phyloP scores from a whole-genome alignment of 2,329 filamentous ascomycete genomes.

The Fonsecaea pugnacius region DNA sequence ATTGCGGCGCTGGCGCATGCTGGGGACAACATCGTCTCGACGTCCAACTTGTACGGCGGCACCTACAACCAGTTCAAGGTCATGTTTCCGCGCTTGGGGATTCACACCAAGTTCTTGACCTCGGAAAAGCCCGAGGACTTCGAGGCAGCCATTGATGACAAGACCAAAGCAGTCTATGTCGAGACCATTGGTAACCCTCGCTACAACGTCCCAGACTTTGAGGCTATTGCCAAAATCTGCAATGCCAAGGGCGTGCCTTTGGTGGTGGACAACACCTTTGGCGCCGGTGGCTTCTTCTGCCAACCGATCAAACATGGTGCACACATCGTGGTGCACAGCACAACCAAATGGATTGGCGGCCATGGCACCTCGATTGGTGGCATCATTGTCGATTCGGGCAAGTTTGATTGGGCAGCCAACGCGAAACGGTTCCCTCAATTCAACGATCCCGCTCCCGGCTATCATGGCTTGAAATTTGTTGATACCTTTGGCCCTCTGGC shows the following conservation, averaged over 20 bases:
- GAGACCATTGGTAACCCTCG: constrained; percentile 88
- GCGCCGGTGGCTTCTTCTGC: constrained; percentile 82
- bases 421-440: constrained; percentile 88
- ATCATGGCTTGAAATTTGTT: constrained; percentile 93
- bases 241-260: constrained; percentile 67
- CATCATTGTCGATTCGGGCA: constrained; percentile 79
- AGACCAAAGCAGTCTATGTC: constrained; percentile 84
- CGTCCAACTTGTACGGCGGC: constrained; percentile 84
- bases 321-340: constrained; percentile 86
- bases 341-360: constrained; percentile 92
- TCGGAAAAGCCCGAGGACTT: constrained; percentile 72
- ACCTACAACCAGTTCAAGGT: constrained; percentile 96
- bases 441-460: constrained; percentile 82
- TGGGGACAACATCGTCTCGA: constrained; percentile 88
- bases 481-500: constrained; percentile 84
- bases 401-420: constrained; percentile 85
- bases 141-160: constrained; percentile 78
- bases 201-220: constrained; percentile 87
- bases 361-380: constrained; percentile 83
- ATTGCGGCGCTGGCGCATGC: constrained; percentile 75
- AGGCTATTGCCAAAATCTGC: constrained; percentile 78
- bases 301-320: constrained; percentile 83
- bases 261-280: constrained; percentile 87
- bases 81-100: constrained; percentile 75
- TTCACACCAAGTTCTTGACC: constrained; percentile 79